phyloP scores from a whole-genome alignment of 2,329 filamentous ascomycete species.

The Plectosphaerella cucumerina region DNA sequence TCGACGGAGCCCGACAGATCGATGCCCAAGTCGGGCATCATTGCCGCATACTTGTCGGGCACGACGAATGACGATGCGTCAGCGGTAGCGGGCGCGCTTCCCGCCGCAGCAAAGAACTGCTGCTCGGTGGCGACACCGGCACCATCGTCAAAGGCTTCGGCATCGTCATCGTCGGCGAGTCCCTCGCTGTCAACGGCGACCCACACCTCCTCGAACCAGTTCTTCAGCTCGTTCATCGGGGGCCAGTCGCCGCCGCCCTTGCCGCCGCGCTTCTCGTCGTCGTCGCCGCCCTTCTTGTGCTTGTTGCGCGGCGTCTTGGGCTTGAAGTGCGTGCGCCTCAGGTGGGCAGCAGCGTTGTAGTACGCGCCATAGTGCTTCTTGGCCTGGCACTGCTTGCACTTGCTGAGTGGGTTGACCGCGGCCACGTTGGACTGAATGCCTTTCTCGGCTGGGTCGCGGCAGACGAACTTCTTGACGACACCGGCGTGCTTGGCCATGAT shows the following conservation, averaged over 20 bases:
- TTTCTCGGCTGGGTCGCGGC: constrained; percentile 44
- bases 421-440: constrained; percentile 37
- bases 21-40: background rate
- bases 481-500: constrained; percentile 59
- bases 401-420: constrained; percentile 62
- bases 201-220: constrained; percentile 54
- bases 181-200: constrained; percentile 37
- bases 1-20: background rate
- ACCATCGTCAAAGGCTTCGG: constrained; percentile 18
- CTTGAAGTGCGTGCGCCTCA: constrained; percentile 85
- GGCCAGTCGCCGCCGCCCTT: constrained; percentile 53
- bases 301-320: constrained; percentile 47
- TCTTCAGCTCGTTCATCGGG: constrained; percentile 52
- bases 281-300: constrained; percentile 26
- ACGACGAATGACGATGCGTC: background rate
- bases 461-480: constrained; percentile 53
- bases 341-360: constrained; percentile 91
- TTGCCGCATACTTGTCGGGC: background rate
- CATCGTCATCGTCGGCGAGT: constrained; percentile 26
- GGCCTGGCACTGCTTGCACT: constrained; percentile 78
- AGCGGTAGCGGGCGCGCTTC: background rate
- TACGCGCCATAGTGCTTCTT: constrained; percentile 83
- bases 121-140: constrained; percentile 7
- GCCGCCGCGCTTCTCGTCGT: constrained; percentile 49
- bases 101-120: background rate